phyloP scores from a whole-genome alignment of 345 rosid species.

The Theobroma cacao region DNA sequence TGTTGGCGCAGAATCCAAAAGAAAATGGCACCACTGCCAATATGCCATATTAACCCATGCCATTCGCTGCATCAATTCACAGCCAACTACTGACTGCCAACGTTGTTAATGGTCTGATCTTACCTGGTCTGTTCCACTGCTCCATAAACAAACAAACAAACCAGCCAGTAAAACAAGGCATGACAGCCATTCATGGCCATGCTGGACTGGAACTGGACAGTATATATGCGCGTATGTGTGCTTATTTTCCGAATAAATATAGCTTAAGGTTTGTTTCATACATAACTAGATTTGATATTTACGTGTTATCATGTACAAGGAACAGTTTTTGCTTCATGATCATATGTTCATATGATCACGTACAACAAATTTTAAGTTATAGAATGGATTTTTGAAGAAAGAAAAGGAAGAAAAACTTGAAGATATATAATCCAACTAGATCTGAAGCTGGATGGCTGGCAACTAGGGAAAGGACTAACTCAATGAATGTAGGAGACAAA shows the following conservation, averaged over 20 bases:
- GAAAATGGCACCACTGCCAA: neutral
- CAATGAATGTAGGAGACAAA: neutral
- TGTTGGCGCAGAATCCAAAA: neutral
- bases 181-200: too few relatives aligned
- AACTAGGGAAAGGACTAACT: neutral
- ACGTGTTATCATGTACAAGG: too few relatives aligned
- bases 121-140: neutral
- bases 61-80: neutral
- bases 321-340: too few relatives aligned
- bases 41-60: neutral
- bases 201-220: too few relatives aligned
- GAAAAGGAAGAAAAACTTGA: too few relatives aligned
- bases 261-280: too few relatives aligned
- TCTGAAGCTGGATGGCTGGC: neutral
- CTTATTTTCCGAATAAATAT: too few relatives aligned
- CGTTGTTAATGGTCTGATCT: neutral
- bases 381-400: too few relatives aligned
- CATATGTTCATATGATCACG: neutral
- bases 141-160: neutral
- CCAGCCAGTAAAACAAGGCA: neutral
- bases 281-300: too few relatives aligned
- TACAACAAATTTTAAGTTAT: too few relatives aligned
- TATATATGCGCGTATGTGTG: too few relatives aligned
- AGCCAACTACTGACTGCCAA: slow-evolving; percentile 1
- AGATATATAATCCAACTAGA: neutral